Evolutionary conservation across 2,329 filamentous ascomycete species (phyloP), one percentile per base, ranked within the genome.

Genomic region (Myriosclerotinia scirpicola): DNA sequence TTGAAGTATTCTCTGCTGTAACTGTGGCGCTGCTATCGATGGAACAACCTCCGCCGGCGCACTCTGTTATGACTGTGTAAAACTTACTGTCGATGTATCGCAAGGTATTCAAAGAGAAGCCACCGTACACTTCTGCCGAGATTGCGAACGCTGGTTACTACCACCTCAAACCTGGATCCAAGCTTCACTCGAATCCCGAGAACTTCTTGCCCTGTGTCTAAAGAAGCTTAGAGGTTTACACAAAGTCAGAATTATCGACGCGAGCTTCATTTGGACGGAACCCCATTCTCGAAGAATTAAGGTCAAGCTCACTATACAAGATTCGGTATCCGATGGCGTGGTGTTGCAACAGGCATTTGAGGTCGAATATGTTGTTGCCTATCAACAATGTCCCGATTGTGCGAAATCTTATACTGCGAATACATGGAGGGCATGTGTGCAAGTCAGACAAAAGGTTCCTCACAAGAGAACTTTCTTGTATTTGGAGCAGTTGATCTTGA

Each of bases 261-360:
- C 95, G 56, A 91, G 88, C 74, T 99, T 98, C 77, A 91, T 98
- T 76, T 99, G 95, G 95, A 99, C 95, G 1, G 95, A 99, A 79
- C 94, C 95, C 14, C 95, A 99, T 81, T 97, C 93, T 74, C 85
- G 92, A 76, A 85, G 95, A 77, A 85, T 98, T 71, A 96, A 93
- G 80, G 89, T 98, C 78, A 97, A 97, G 82, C 89, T 99, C 78
- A 98, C 95, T 0, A 89, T 98, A 58, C 95, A 98, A 76, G 85
- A 87, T 68, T 79, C 83, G 30, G 85, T 88, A 2, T 84, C 84
- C 62, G 85, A 87, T 65, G 86, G 86, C 36, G 83, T 88, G 55
- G 78, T 89, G 66, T 82, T 99, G 74, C 95, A 99, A 79, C 95
- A 99, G 80, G 90, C 88, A 61, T 97, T 99, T 77, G 94, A 98